phyloP scores from a whole-genome alignment of 2,329 filamentous ascomycete species.

The Sclerotinia minor region DNA sequence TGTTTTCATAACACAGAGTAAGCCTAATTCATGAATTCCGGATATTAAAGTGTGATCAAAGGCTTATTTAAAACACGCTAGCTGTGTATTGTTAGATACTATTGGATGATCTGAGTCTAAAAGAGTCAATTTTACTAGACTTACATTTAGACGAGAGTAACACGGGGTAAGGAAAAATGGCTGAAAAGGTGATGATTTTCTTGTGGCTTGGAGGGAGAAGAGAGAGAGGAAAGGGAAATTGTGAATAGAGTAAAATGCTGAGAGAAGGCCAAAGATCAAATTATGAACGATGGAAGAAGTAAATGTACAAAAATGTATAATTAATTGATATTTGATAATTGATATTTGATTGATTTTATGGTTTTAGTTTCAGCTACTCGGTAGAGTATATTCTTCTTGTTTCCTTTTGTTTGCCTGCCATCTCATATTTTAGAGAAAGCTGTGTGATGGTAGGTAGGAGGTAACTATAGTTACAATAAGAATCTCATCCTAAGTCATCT shows the following conservation, averaged over 20 bases:
- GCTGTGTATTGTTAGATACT: neutral
- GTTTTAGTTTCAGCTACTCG: neutral
- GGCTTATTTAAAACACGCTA: slow-evolving; percentile 19
- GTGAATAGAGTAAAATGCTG: neutral
- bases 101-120: slow-evolving; percentile 14
- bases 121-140: slow-evolving; percentile 8
- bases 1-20: slow-evolving; percentile 12
- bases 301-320: neutral
- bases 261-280: neutral
- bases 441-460: slow-evolving; percentile 6
- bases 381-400: neutral
- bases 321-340: neutral
- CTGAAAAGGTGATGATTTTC: slow-evolving; percentile 15
- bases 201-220: neutral
- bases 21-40: neutral
- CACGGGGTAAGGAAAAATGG: slow-evolving; percentile 14
- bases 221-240: neutral
- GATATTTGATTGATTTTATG: neutral
- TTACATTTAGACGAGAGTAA: slow-evolving; percentile 13
- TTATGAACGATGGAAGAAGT: neutral
- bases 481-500: neutral
- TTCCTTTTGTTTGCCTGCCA: neutral
- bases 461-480: neutral
- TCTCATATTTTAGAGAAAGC: neutral
- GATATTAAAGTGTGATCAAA: slow-evolving; percentile 7